phyloP scores from a whole-genome alignment of 1,284 basidiomycete species.

The Kalmanozyma brasiliensis region DNA sequence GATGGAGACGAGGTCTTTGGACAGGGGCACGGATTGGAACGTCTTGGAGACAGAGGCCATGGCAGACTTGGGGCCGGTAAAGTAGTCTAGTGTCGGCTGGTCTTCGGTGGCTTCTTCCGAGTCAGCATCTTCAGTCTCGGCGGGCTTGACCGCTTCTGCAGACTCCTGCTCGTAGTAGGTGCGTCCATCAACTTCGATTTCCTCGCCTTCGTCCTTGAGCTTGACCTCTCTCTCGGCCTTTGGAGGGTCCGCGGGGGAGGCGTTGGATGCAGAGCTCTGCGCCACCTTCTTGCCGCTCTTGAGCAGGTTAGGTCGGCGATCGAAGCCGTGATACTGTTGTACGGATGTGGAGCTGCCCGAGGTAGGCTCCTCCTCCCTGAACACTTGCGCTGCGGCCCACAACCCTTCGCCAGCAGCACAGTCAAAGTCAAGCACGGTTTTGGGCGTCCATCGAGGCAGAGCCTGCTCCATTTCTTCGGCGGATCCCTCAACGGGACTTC shows the following conservation, averaged over 20 bases:
- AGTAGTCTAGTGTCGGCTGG: constrained; percentile 15
- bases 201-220: constrained; percentile 33
- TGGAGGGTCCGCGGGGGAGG: constrained; percentile 16
- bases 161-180: constrained; percentile 38
- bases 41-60: constrained; percentile 30
- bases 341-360: constrained; percentile 8
- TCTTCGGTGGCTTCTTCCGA: constrained; percentile 6
- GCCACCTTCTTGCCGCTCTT: constrained; percentile 44
- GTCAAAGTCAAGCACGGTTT: constrained; percentile 53
- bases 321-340: constrained; percentile 40
- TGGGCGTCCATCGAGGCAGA: constrained; percentile 45
- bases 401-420: constrained; percentile 58
- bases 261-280: constrained; percentile 25
- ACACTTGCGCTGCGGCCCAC: constrained; percentile 60
- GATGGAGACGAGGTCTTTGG: constrained; percentile 15
- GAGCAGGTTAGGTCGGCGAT: constrained; percentile 42
- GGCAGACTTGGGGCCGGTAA: constrained; percentile 30
- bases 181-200: constrained; percentile 32
- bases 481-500: not conserved
- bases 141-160: not conserved
- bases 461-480: not conserved
- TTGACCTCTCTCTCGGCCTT: constrained; percentile 16
- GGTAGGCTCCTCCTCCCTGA: constrained; percentile 20
- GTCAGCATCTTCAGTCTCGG: not conserved
- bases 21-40: constrained; percentile 37